Conservation (phyloP, 495 filamentous ascomycete genomes). For the Mytilinidion resinicola region DNA sequence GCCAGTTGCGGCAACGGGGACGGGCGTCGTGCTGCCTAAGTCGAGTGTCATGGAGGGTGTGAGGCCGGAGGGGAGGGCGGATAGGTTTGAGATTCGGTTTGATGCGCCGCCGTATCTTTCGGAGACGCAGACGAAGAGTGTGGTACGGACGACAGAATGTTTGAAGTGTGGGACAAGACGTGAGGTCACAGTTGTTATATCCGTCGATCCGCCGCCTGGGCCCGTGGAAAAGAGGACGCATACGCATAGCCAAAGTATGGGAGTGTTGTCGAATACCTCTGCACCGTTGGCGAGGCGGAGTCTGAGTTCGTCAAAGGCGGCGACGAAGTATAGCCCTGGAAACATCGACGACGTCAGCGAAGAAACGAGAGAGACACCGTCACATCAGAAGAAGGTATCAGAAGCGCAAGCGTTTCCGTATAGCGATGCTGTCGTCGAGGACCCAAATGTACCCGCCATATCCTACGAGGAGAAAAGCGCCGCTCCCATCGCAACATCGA, state of each 20-base stretch:
- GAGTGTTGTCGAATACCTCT: constrained; percentile 1
- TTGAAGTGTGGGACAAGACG: constrained; percentile 24
- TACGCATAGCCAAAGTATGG: not conserved
- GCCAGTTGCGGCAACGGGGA: constrained; percentile 19
- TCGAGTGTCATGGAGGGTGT: not conserved
- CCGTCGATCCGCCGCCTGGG: constrained; percentile 17
- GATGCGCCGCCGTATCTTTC: constrained; percentile 14
- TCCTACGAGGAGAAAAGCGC: no score
- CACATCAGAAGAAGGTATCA: no score
- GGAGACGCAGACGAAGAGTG: constrained; percentile 18
- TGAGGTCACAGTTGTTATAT: constrained; percentile 24
- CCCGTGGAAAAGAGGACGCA: not conserved
- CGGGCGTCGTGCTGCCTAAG: not conserved
- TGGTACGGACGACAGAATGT: constrained; percentile 18
- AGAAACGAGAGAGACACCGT: no score
- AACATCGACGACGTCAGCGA: constrained; percentile 1
- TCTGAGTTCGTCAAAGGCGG: constrained; percentile 7
- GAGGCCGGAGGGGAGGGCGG: not conserved
- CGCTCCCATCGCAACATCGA: not conserved
- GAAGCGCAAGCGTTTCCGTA: no score
- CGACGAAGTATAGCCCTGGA: constrained; percentile 19
- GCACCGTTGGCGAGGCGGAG: not conserved
- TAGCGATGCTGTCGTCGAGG: no score
- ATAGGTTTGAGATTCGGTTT: constrained; percentile 22
- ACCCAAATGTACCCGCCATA: no score